A percentile compares a stretch with the other conserved stretches of the same genome.
Evolutionary conservation across 2,329 filamentous ascomycete species (phyloP).

Genomic region (Xylariaceae sp.): DNA sequence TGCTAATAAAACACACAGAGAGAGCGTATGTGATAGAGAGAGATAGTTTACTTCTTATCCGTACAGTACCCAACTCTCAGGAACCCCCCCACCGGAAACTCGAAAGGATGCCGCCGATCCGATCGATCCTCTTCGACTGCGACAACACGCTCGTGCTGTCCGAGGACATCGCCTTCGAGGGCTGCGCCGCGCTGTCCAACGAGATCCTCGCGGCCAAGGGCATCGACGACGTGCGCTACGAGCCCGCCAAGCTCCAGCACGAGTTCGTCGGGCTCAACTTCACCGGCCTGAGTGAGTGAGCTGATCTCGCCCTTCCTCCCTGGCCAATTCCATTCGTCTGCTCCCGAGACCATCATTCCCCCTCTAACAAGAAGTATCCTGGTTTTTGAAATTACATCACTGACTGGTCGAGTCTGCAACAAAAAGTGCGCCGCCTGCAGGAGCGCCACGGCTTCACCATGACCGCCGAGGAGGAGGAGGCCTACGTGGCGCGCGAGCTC

Average conservation of each 20-base stretch:
- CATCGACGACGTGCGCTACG: conserved; percentile 56
- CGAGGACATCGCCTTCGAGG: conserved; percentile 85
- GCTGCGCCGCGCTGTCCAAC: conserved; percentile 83
- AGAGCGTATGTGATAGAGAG: too few relatives aligned
- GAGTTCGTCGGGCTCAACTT: conserved; percentile 95
- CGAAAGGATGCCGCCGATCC: conserved; percentile 6
- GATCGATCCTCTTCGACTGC: conserved; percentile 59
- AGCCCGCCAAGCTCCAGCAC: conserved; percentile 66
- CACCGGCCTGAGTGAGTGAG: conserved; percentile 69
- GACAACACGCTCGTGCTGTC: conserved; percentile 93
- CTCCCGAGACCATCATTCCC: too few relatives aligned
- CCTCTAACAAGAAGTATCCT: too few relatives aligned
- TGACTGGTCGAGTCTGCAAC: too few relatives aligned
- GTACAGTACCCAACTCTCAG: too few relatives aligned
- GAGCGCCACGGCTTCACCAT: conserved; percentile 69
- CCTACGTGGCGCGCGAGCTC: conserved; percentile 70
- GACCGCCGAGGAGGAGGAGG: conserved; percentile 58
- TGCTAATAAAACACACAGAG: too few relatives aligned
- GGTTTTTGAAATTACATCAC: too few relatives aligned
- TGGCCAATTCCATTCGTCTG: too few relatives aligned
- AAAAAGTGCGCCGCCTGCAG: conserved; percentile 57
- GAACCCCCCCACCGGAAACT: neutral
- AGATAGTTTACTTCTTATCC: too few relatives aligned
- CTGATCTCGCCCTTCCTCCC: too few relatives aligned
- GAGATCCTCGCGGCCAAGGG: conserved; percentile 64